Conservation (phyloP, 2,329 filamentous ascomycete genomes). For the Colletotrichum euphorbiae region DNA sequence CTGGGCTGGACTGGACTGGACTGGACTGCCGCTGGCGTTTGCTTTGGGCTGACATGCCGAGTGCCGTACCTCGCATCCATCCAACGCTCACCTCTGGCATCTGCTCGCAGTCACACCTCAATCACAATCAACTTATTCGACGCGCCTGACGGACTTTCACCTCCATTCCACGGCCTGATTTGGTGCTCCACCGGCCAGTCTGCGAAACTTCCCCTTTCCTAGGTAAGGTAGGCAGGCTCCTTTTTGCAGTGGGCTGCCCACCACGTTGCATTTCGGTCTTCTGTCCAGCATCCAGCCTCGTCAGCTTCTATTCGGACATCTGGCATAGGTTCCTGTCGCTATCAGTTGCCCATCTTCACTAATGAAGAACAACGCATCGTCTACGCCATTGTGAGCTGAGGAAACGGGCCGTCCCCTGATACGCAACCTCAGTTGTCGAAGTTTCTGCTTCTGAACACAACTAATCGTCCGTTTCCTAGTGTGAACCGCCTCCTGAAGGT, state of each 20-base stretch:
- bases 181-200: slow-evolving; percentile 21
- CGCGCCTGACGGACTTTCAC: slow-evolving; percentile 9
- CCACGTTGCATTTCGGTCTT: slow-evolving; percentile 26
- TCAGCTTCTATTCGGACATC: slow-evolving; percentile 12
- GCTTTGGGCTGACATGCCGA: slow-evolving; percentile 19
- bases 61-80: background rate
- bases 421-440: background rate
- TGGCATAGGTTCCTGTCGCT: background rate
- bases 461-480: slow-evolving; percentile 22
- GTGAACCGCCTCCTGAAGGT: background rate
- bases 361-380: background rate
- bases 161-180: slow-evolving; percentile 16
- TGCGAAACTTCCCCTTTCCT: slow-evolving; percentile 23
- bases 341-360: background rate
- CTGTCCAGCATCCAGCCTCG: background rate
- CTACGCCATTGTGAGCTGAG: slow-evolving; percentile 32
- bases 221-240: slow-evolving; percentile 30
- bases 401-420: slow-evolving; percentile 22
- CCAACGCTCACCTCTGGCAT: background rate
- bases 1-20: slow-evolving; percentile 10
- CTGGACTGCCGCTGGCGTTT: background rate
- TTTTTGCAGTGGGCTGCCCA: slow-evolving; percentile 10
- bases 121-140: slow-evolving; percentile 1
- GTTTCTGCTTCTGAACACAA: slow-evolving; percentile 5
- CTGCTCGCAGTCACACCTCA: slow-evolving; percentile 8